Percentiles rank a stretch among this genome's conserved stretches.
Conservation (phyloP, 164 flowering plant genomes). For the Kalanchoe fedtschenkoi region DNA sequence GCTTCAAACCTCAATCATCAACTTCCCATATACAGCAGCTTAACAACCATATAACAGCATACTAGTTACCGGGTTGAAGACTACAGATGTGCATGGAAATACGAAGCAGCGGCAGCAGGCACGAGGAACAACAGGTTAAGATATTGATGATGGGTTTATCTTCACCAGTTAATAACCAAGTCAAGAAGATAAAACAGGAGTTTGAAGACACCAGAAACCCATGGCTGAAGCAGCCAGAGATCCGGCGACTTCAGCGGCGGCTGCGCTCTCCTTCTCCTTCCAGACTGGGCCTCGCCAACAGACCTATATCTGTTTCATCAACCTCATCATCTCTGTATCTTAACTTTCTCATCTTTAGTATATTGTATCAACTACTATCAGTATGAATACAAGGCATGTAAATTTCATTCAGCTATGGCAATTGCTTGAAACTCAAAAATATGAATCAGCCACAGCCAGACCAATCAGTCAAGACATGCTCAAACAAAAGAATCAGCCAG, state of each 20-base stretch:
- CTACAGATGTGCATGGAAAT: neutral
- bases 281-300: neutral
- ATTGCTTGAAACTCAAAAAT: no score
- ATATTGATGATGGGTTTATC: neutral
- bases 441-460: no score
- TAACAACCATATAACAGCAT: no score
- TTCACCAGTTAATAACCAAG: neutral
- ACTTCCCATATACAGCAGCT: neutral
- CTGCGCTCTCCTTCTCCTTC: conserved; percentile 4
- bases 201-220: neutral
- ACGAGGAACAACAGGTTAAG: neutral
- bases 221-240: conserved; percentile 3
- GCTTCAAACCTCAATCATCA: neutral
- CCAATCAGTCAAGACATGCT: no score
- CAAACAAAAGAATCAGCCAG: no score
- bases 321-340: neutral
- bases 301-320: neutral
- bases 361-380: no score
- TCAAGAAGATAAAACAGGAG: conserved; percentile 3
- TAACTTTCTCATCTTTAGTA: neutral
- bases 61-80: no score
- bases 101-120: neutral
- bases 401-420: no score
- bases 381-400: neutral
- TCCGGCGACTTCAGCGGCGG: neutral